Base-by-base conservation (phyloP, 202 grass and related monocot genomes). In the Schoenoplectus tabernaemontani region DNA sequence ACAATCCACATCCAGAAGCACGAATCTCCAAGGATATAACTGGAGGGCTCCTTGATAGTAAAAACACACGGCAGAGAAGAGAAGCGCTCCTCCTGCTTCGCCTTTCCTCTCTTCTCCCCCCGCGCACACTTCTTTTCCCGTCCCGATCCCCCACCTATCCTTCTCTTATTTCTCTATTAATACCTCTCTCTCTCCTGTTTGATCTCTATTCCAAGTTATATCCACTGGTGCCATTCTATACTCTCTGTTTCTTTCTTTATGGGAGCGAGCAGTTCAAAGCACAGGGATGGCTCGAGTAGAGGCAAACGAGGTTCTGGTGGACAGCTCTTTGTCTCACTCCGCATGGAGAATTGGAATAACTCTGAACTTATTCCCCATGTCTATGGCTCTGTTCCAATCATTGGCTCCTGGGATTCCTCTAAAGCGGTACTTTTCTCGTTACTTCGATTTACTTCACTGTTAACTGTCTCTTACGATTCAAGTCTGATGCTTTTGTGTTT, bases 311-410 rank as follows among this genome's bases (percentile, higher is more conserved):
- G 43, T 11, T 37, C 34, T 7, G 58, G 48, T 16, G 79, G 84
- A 28, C 89, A 98, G 82, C 83, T 95, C 39, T 95, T 86, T 76
- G 85, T 98, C 38, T 92, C 89, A 58, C 78, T 95, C 16, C 89
- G 88, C 78, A 82, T 98, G 82, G 95, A 90, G 88, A 91, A 89
- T 80, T 79, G 72, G 12, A 90, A 90, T 56, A 76, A 42, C 44
- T 78, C 59, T 75, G 84, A 89, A 56, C 83, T 95, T 62, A 68
- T 75, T 44, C 95, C 95, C 37, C 76, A 91, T 87, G 74, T 98
- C 81, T 85, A 90, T 63, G 95, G 91, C 64, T 98, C 95, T 51
- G 84, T 87, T 39, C 88, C 91, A 12, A 79, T 90, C 34, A 88
- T 86, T 9, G 95, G 89, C 23, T 91, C 82, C 8, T 95, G 96